Conservation (phyloP, 345 rosid species). For the Salix brachista region DNA sequence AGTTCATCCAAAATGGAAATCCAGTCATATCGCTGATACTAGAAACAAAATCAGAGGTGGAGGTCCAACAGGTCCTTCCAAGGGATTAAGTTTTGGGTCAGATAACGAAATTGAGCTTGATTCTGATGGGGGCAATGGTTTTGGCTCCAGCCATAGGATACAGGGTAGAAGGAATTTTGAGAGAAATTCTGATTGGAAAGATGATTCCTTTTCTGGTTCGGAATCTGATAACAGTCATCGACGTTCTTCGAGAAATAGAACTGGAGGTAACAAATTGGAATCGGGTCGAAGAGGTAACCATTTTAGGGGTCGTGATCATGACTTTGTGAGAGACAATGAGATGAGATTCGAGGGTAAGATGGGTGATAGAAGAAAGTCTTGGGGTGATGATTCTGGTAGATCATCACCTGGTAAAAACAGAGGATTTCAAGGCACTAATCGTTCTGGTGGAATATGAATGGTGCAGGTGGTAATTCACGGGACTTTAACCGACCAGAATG, state of each 20-base stretch:
- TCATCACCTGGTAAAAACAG: slow-evolving; percentile 24
- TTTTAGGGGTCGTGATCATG: slow-evolving; percentile 18
- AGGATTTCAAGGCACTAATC: slow-evolving; percentile 15
- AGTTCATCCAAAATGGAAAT: slow-evolving; percentile 59
- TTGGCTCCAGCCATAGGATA: slow-evolving; percentile 27
- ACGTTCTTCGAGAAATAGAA: slow-evolving; percentile 23
- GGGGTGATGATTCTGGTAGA: slow-evolving; percentile 20
- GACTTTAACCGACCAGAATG: slow-evolving; percentile 14
- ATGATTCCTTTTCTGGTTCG: slow-evolving; percentile 43
- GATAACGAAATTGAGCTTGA: slow-evolving; percentile 53
- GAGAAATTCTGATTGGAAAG: slow-evolving; percentile 29
- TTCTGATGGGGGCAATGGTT: slow-evolving; percentile 57
- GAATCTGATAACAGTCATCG: slow-evolving; percentile 35
- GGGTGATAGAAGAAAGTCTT: slow-evolving; percentile 27
- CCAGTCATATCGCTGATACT: slow-evolving; percentile 62
- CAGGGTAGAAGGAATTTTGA: slow-evolving; percentile 28
- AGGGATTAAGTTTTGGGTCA: slow-evolving; percentile 58
- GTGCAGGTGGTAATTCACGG: slow-evolving; percentile 14
- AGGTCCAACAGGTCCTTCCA: slow-evolving; percentile 35
- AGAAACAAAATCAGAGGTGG: slow-evolving; percentile 28
- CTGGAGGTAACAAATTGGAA: slow-evolving; percentile 25
- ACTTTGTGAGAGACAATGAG: slow-evolving; percentile 17
- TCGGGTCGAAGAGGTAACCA: slow-evolving; percentile 30
- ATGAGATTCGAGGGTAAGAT: slow-evolving; percentile 29
- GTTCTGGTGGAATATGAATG: slow-evolving; percentile 15